A percentile compares a stretch with the other conserved stretches of the same genome.
phyloP scores from a whole-genome alignment of 2,329 filamentous ascomycete genomes.

The Thielaviopsis musarum region DNA sequence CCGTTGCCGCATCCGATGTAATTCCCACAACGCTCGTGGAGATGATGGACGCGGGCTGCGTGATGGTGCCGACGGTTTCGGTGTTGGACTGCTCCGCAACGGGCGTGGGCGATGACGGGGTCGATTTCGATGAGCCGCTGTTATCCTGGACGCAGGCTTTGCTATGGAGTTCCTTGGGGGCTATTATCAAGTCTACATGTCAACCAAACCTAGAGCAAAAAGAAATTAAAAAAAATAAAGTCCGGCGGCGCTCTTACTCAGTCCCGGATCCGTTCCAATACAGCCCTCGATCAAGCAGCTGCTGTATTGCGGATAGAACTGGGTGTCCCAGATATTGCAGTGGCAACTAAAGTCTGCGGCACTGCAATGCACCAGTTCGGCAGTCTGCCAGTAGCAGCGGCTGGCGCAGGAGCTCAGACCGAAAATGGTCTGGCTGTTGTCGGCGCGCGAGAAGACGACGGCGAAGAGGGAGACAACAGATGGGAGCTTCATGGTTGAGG shows the following conservation, averaged over 20 bases:
- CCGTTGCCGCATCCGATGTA: not conserved
- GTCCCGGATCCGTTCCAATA: not conserved
- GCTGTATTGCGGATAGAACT: constrained; percentile 10
- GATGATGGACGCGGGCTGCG: no score
- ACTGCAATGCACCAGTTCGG: constrained; percentile 7
- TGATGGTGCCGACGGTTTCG: no score
- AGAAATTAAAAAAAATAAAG: no score
- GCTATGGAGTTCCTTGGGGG: no score
- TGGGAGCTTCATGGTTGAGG: not conserved
- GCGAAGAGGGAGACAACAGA: not conserved
- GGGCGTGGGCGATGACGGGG: no score
- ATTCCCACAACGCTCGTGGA: not conserved
- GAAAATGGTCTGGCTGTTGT: not conserved
- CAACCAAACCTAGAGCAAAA: no score
- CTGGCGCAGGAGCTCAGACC: constrained; percentile 10
- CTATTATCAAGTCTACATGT: no score
- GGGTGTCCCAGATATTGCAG: constrained; percentile 4
- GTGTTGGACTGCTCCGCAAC: no score
- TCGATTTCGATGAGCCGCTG: no score
- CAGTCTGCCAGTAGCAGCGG: constrained; percentile 11
- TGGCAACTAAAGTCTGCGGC: constrained; percentile 8
- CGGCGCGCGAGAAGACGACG: not conserved
- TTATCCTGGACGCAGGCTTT: no score
- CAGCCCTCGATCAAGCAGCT: constrained; percentile 13
- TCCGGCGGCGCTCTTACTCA: no score